Evolutionary conservation across 768 basidiomycete genomes (phyloP).

Genomic region (Phaffia australis): DNA sequence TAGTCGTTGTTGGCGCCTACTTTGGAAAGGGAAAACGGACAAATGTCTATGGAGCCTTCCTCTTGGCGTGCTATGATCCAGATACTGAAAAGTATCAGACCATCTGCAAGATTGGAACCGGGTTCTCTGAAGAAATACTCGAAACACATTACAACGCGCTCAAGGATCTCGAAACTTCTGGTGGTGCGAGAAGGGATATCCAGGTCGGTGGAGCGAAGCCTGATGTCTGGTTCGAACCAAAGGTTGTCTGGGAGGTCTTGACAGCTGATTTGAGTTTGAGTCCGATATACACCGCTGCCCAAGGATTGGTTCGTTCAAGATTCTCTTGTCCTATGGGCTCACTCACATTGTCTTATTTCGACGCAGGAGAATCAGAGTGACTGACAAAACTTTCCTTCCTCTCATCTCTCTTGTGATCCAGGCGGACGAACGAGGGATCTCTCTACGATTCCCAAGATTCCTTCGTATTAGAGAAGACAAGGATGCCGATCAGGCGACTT

Average conservation of each 20-base stretch:
- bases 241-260: conserved; percentile 94
- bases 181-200: conserved; percentile 66
- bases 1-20: conserved; percentile 95
- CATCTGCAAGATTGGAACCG: conserved; percentile 98
- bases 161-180: conserved; percentile 39
- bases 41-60: conserved; percentile 93
- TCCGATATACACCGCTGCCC: conserved; percentile 81
- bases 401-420: background rate
- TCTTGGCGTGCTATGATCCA: conserved; percentile 90
- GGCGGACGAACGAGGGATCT: conserved; percentile 74
- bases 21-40: conserved; percentile 97
- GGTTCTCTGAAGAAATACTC: conserved; percentile 85
- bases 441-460: conserved; percentile 91
- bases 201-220: conserved; percentile 89
- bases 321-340: no score
- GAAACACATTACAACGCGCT: conserved; percentile 69
- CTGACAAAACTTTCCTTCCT: background rate
- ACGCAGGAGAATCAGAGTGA: background rate
- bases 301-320: conserved; percentile 58
- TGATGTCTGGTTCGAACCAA: conserved; percentile 95
- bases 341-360: no score
- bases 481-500: conserved; percentile 78
- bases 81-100: conserved; percentile 92
- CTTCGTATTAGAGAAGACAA: conserved; percentile 90
- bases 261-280: conserved; percentile 94